Conservation (phyloP, 192 early-diverging fungal genomes). For the Coemansia sp. region DNA sequence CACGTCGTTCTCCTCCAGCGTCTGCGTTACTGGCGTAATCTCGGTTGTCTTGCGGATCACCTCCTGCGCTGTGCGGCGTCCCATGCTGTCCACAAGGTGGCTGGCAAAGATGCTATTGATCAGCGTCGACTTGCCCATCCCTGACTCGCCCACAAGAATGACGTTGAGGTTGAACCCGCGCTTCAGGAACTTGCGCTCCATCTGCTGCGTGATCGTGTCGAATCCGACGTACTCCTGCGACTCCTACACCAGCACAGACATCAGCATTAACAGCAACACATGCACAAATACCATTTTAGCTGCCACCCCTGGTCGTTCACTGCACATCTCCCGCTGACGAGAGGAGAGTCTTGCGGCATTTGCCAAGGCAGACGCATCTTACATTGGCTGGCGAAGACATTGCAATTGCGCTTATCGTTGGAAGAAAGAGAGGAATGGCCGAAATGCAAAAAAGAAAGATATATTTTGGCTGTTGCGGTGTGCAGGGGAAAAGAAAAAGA, state of each 20-base stretch:
- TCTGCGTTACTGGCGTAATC: slow-evolving; percentile 88
- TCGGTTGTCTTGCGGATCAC: slow-evolving; percentile 90
- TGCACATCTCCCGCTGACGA: not conserved
- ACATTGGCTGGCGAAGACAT: slow-evolving; percentile 38
- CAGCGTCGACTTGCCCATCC: slow-evolving; percentile 96
- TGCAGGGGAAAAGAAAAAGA: slow-evolving; percentile 1
- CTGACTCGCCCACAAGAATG: slow-evolving; percentile 97
- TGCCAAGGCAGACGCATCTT: not conserved
- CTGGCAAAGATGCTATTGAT: slow-evolving; percentile 98
- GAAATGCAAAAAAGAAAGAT: slow-evolving; percentile 2
- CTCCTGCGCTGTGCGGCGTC: slow-evolving; percentile 76
- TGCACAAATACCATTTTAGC: not conserved
- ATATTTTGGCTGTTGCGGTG: not conserved
- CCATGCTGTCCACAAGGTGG: slow-evolving; percentile 92
- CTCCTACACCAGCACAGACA: slow-evolving; percentile 37
- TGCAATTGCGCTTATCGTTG: slow-evolving; percentile 19
- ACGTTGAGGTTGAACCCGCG: slow-evolving; percentile 97
- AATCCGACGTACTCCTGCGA: slow-evolving; percentile 96
- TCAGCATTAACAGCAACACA: not conserved
- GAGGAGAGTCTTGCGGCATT: too few species aligned
- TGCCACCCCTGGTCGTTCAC: not conserved
- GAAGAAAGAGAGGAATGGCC: not conserved
- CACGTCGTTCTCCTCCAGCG: slow-evolving; percentile 95
- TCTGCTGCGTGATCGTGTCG: slow-evolving; percentile 95
- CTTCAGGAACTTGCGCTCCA: slow-evolving; percentile 96